phyloP scores from a whole-genome alignment of 805 yeast species.

The Myxozyma lipomycoides region DNA sequence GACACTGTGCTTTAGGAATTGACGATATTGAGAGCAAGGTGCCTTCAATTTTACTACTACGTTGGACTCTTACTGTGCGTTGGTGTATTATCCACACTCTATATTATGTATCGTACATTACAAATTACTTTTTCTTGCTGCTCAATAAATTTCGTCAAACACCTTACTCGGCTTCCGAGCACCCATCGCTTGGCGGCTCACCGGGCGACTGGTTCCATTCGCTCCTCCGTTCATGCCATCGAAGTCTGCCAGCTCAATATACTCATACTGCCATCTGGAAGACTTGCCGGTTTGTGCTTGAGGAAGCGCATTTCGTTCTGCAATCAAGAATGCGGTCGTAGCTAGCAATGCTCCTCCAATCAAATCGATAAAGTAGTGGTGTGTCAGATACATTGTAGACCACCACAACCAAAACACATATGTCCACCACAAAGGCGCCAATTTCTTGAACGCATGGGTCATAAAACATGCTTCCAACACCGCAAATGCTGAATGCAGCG shows the following conservation, averaged over 20 bases:
- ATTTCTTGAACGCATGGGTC: constrained; percentile 73
- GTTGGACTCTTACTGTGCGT: too few species aligned
- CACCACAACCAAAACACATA: constrained; percentile 97
- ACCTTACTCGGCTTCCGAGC: neutral
- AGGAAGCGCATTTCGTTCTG: constrained; percentile 66
- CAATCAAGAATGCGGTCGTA: constrained; percentile 61
- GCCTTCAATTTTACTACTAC: too few species aligned
- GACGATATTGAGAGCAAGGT: too few species aligned
- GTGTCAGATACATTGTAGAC: constrained; percentile 96
- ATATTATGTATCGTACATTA: too few species aligned
- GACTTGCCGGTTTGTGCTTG: constrained; percentile 38
- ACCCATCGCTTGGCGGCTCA: neutral
- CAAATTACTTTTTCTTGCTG: too few species aligned
- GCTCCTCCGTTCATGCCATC: neutral
- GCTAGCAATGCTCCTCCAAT: constrained; percentile 91
- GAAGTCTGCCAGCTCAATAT: constrained; percentile 36
- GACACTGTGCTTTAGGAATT: too few species aligned
- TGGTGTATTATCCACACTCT: too few species aligned
- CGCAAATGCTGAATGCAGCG: constrained; percentile 91
- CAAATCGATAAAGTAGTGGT: constrained; percentile 90
- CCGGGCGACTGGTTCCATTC: neutral
- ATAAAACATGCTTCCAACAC: constrained; percentile 89
- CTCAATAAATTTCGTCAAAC: neutral
- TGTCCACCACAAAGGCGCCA: constrained; percentile 56
- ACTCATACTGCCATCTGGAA: constrained; percentile 43